These are phyloP conservation scores for Pleurotus cornucopiae DNA, from an alignment of 768 basidiomycete species.

Conservation along the genomic window DNA sequence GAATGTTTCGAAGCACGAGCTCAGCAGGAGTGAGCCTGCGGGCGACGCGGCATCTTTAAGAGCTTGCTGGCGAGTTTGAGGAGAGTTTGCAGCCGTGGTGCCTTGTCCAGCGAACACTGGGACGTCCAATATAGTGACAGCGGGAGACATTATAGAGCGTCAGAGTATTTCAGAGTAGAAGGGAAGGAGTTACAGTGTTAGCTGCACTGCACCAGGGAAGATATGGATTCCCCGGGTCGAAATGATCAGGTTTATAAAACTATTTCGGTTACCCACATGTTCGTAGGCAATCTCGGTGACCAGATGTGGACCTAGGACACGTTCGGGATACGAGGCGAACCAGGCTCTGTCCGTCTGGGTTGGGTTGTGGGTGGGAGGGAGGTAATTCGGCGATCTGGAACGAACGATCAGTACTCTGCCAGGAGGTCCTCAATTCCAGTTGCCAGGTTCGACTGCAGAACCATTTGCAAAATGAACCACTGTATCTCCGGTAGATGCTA, in stretches of 20 bases:
- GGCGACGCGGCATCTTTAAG: slow-evolving; percentile 37
- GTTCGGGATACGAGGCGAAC: neutral
- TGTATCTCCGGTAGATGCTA: neutral
- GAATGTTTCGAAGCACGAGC: slow-evolving; percentile 48
- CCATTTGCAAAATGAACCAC: neutral
- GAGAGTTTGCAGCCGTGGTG: slow-evolving; percentile 26
- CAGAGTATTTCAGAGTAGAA: neutral
- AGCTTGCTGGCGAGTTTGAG: slow-evolving; percentile 31
- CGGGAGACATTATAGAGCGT: neutral
- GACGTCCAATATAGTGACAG: slow-evolving; percentile 22
- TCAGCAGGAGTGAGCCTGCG: slow-evolving; percentile 38
- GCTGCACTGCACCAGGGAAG: neutral
- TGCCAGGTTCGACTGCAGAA: neutral
- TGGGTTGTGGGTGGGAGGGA: neutral
- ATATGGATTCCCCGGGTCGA: neutral
- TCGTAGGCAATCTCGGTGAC: neutral
- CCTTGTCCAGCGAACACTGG: slow-evolving; percentile 61
- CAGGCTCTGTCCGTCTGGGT: neutral
- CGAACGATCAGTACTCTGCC: too few species aligned
- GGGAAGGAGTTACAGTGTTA: neutral
- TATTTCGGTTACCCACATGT: neutral
- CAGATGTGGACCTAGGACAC: neutral
- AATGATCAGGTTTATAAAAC: neutral
- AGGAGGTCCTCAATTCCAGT: neutral
- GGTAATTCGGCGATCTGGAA: too few species aligned